A percentile compares a stretch with the other conserved stretches of the same genome.
phyloP scores from a whole-genome alignment of 768 basidiomycete genomes.

The Phylloporus arenicola region DNA sequence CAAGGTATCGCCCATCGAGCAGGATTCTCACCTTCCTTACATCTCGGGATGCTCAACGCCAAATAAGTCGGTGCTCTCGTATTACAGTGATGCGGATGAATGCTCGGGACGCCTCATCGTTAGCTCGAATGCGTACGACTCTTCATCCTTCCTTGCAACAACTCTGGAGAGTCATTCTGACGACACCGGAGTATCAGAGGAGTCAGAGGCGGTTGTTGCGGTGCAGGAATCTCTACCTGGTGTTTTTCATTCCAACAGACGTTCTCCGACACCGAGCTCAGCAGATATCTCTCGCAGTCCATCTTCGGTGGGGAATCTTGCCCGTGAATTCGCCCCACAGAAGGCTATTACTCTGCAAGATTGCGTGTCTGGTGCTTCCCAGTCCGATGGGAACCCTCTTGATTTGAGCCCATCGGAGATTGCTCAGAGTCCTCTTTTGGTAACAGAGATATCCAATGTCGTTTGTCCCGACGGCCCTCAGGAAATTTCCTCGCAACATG shows the following conservation, averaged over 20 bases:
- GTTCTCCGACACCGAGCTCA: neutral
- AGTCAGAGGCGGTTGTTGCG: neutral
- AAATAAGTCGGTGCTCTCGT: slow-evolving; percentile 21
- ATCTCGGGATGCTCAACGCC: slow-evolving; percentile 20
- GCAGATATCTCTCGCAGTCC: neutral
- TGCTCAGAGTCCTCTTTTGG: no score
- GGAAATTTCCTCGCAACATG: neutral
- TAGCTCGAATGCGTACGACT: neutral
- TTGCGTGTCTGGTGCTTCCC: neutral
- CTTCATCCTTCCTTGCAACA: neutral
- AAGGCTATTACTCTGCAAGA: neutral
- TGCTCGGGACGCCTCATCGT: neutral
- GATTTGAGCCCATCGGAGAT: neutral
- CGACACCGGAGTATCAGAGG: neutral
- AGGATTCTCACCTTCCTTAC: slow-evolving; percentile 11
- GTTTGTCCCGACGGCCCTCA: neutral
- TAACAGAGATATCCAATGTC: neutral
- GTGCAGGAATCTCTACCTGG: neutral
- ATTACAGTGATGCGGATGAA: slow-evolving; percentile 8
- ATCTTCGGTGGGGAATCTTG: neutral
- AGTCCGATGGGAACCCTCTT: neutral
- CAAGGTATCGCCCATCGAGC: no score
- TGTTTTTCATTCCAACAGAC: neutral
- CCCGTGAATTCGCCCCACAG: neutral
- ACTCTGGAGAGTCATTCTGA: neutral